Evolutionary conservation across 768 basidiomycete genomes (phyloP).

Genomic region (Suillus luteus): DNA sequence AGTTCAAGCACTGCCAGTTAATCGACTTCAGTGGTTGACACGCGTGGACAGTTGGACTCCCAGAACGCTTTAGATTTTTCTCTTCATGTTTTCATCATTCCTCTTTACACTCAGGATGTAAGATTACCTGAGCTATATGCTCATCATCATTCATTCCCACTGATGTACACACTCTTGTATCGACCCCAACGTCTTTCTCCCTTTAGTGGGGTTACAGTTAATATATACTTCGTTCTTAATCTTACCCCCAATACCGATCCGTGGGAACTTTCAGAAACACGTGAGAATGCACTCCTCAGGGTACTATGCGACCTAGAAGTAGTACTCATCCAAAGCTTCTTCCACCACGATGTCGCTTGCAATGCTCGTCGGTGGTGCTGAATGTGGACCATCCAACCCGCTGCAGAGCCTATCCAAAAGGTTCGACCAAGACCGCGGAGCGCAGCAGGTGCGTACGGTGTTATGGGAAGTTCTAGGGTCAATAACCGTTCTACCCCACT

Average conservation of each 20-base stretch:
- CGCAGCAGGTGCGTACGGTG: constrained; percentile 60
- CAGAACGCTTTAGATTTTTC: constrained; percentile 1
- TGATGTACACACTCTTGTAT: constrained; percentile 5
- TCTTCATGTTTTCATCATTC: neutral
- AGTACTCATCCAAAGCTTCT: neutral
- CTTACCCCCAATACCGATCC: constrained; percentile 2
- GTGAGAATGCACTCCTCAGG: neutral
- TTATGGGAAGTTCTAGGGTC: neutral
- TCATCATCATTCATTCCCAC: constrained; percentile 9
- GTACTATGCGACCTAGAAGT: neutral
- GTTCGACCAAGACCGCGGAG: constrained; percentile 76
- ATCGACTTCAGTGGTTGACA: neutral
- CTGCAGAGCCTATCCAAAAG: constrained; percentile 78
- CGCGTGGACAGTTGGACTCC: neutral
- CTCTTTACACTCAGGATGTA: constrained; percentile 7
- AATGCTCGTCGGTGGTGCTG: constrained; percentile 72
- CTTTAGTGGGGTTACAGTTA: neutral
- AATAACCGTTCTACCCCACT: constrained; percentile 8
- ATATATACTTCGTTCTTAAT: constrained; percentile 6
- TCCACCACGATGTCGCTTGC: constrained; percentile 67
- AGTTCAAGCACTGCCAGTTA: constrained; percentile 16
- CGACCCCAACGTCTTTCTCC: neutral
- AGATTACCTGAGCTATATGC: constrained; percentile 5
- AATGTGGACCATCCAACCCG: constrained; percentile 87
- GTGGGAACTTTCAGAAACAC: constrained; percentile 5